Conservation (phyloP, 768 basidiomycete species). For the Termitomyces eurrhizus region DNA sequence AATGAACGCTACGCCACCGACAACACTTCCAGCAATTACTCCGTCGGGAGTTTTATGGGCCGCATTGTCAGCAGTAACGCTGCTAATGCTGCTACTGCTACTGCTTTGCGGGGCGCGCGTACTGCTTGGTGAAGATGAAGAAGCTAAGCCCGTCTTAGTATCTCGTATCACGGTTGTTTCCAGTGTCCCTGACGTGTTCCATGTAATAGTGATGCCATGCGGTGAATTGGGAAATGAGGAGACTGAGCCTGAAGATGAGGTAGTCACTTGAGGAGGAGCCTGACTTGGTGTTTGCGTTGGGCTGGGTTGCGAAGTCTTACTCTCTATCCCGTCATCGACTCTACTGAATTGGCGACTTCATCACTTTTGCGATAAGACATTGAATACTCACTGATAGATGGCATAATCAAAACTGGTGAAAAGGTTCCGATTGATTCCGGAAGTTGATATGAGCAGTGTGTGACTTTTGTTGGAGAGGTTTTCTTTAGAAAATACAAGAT, state of each 20-base stretch:
- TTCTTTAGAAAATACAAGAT: constrained; percentile 24
- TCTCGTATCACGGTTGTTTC: too few relatives aligned
- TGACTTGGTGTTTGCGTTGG: not conserved
- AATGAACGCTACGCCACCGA: not conserved
- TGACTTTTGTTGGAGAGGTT: constrained; percentile 27
- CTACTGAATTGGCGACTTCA: not conserved
- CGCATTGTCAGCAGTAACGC: too few relatives aligned
- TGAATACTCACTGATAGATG: constrained; percentile 37
- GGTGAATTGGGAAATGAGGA: not conserved
- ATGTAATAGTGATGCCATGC: too few relatives aligned
- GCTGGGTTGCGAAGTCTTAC: not conserved
- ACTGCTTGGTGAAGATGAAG: not conserved
- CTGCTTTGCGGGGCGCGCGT: not conserved
- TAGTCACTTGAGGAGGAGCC: too few relatives aligned
- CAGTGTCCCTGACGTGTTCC: not conserved
- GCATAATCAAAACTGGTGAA: constrained; percentile 40
- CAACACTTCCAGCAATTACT: not conserved
- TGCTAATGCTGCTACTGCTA: too few relatives aligned
- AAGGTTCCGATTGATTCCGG: constrained; percentile 24
- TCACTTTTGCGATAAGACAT: not conserved
- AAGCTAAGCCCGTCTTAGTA: not conserved
- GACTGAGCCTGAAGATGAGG: not conserved
- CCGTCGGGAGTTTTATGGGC: not conserved
- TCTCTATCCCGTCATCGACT: not conserved
- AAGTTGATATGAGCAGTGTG: constrained; percentile 27